These are phyloP conservation scores for Dryadomyces quercivorus DNA, from an alignment of 2,329 filamentous ascomycete genomes.

Conservation along the genomic window DNA sequence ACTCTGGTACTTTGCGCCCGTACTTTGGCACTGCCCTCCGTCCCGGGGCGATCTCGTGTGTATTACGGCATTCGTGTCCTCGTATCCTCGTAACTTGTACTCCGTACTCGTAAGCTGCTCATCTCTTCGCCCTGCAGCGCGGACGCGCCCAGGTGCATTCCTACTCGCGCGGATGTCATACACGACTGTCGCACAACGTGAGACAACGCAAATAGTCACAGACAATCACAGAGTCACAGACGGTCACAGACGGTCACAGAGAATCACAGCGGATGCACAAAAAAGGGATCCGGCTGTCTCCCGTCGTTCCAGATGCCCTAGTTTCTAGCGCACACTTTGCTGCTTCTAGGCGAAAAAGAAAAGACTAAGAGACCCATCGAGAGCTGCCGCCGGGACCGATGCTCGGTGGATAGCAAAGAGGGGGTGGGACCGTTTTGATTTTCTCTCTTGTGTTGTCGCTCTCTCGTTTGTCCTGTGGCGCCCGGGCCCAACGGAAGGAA, in stretches of 20 bases:
- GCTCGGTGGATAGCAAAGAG: background rate
- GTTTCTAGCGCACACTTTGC: background rate
- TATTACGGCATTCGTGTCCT: too few species aligned
- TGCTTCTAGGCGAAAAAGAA: background rate
- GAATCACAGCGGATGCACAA: too few species aligned
- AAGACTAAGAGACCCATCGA: background rate
- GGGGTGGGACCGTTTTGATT: background rate
- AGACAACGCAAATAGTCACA: background rate
- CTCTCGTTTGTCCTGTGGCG: background rate
- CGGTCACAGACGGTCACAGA: background rate
- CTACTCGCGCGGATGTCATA: background rate
- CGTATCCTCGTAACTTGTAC: too few species aligned
- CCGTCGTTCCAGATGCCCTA: background rate
- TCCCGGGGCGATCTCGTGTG: too few species aligned
- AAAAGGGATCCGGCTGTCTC: background rate
- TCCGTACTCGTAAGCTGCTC: too few species aligned
- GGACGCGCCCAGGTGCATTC: background rate
- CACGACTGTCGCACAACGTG: background rate
- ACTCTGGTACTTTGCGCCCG: too few species aligned
- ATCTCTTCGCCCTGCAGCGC: background rate
- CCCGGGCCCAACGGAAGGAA: background rate
- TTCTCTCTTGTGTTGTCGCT: too few species aligned
- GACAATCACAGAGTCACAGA: background rate
- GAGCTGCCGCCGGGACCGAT: background rate
- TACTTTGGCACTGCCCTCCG: too few species aligned